These are phyloP conservation scores for Ceratocystis cacaofunesta DNA, from an alignment of 2,329 filamentous ascomycete species.

Conservation along the genomic window DNA sequence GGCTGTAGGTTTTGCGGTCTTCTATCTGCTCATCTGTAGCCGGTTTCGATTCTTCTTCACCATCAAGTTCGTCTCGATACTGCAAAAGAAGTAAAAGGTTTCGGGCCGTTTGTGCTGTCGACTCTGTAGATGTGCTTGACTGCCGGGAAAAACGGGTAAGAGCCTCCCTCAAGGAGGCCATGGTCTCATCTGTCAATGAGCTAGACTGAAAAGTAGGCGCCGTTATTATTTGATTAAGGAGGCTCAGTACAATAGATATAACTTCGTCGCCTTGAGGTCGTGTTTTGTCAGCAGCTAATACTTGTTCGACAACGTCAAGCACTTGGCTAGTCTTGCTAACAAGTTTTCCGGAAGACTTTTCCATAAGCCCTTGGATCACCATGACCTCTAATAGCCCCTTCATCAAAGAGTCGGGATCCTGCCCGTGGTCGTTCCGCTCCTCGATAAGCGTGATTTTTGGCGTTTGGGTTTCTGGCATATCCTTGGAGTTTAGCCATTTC, in stretches of 20 bases:
- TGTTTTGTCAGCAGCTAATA: constrained; percentile 36
- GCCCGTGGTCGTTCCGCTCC: constrained; percentile 20
- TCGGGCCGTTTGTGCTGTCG: constrained; percentile 30
- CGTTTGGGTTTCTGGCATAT: constrained; percentile 15
- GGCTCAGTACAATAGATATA: constrained; percentile 40
- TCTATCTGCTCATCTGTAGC: constrained; percentile 38
- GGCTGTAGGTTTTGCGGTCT: constrained; percentile 45
- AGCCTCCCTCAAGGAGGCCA: constrained; percentile 34
- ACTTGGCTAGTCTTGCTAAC: constrained; percentile 49
- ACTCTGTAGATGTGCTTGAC: constrained; percentile 5
- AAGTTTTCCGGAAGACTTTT: constrained; percentile 46
- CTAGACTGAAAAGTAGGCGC: constrained; percentile 40
- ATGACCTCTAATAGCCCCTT: constrained; percentile 41
- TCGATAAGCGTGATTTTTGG: constrained; percentile 23
- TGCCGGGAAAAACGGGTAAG: constrained; percentile 29
- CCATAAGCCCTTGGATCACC: constrained; percentile 50
- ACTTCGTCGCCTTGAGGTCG: constrained; percentile 33
- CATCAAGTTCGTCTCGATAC: constrained; percentile 40
- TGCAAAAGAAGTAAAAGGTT: constrained; percentile 42
- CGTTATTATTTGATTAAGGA: constrained; percentile 46
- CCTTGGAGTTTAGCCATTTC: constrained; percentile 36
- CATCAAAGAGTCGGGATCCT: constrained; percentile 27
- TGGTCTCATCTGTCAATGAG: constrained; percentile 28
- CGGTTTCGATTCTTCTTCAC: constrained; percentile 26
- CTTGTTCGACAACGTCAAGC: constrained; percentile 46